Percentiles rank a stretch among this genome's conserved stretches.
Conservation (phyloP, 2,329 filamentous ascomycete species). For the Beauveria sp. region DNA sequence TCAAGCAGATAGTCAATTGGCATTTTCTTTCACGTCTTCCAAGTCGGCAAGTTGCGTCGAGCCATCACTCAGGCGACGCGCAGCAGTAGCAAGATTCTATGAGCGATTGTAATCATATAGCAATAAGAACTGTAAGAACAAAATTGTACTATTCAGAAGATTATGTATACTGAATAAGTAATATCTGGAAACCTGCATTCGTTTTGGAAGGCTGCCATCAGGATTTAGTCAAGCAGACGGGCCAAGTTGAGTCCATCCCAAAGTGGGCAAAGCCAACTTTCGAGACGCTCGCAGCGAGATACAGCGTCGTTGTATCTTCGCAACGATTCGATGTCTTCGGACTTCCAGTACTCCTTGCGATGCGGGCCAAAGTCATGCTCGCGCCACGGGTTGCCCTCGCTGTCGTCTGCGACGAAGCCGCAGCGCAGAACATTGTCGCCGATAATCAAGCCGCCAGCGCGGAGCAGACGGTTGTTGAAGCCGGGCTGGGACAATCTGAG, state of each 20-base stretch:
- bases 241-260: constrained; percentile 25
- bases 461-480: constrained; percentile 28
- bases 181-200: background rate
- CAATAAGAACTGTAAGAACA: no score
- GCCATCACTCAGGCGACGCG: no score
- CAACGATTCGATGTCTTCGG: constrained; percentile 15
- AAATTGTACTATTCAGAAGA: no score
- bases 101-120: no score
- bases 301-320: constrained; percentile 17
- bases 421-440: constrained; percentile 40
- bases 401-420: constrained; percentile 31
- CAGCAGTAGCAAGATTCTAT: no score
- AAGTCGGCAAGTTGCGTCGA: no score
- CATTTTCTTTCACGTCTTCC: no score
- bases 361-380: constrained; percentile 10
- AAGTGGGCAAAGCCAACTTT: constrained; percentile 24
- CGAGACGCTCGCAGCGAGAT: constrained; percentile 18
- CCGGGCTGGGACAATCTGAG: constrained; percentile 29
- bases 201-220: background rate
- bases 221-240: constrained; percentile 21
- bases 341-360: constrained; percentile 14
- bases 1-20: no score
- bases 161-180: background rate
- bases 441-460: constrained; percentile 35
- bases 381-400: background rate